Evolutionary conservation across 2,329 filamentous ascomycete species (phyloP).

Genomic region (Alternaria sp.): DNA sequence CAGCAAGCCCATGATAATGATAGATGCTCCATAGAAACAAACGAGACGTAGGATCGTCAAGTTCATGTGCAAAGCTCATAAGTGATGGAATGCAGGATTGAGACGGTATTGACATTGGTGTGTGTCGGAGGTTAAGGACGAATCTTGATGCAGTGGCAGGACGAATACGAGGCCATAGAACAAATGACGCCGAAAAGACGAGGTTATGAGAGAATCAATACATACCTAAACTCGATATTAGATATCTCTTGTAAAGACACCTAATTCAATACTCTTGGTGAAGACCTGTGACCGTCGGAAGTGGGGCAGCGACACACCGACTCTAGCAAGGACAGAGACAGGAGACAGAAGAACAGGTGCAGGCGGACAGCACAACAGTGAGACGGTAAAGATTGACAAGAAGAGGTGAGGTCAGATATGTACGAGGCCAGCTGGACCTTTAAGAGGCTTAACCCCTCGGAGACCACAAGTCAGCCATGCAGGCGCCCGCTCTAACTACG

Average conservation of each 20-base stretch:
- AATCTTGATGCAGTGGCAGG: background rate
- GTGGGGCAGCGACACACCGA: conserved; percentile 14
- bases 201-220: background rate
- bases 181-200: background rate
- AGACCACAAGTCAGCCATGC: conserved; percentile 40
- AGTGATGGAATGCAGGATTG: background rate
- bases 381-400: conserved; percentile 18
- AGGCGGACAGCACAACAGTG: conserved; percentile 9
- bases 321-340: conserved; percentile 11
- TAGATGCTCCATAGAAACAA: background rate
- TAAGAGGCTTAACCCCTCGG: conserved; percentile 23
- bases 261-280: background rate
- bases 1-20: background rate
- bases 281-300: background rate
- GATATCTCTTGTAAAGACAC: background rate
- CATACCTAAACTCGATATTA: conserved; percentile 7
- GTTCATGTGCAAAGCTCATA: background rate
- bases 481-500: conserved; percentile 43
- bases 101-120: background rate
- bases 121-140: background rate
- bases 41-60: background rate
- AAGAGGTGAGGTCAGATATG: conserved; percentile 30
- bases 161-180: background rate
- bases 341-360: conserved; percentile 4
- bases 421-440: conserved; percentile 31